Percentiles rank a stretch among this genome's conserved stretches.
Evolutionary conservation across 805 yeast genomes (phyloP).

Genomic region (Isabelozyma rhagii): DNA sequence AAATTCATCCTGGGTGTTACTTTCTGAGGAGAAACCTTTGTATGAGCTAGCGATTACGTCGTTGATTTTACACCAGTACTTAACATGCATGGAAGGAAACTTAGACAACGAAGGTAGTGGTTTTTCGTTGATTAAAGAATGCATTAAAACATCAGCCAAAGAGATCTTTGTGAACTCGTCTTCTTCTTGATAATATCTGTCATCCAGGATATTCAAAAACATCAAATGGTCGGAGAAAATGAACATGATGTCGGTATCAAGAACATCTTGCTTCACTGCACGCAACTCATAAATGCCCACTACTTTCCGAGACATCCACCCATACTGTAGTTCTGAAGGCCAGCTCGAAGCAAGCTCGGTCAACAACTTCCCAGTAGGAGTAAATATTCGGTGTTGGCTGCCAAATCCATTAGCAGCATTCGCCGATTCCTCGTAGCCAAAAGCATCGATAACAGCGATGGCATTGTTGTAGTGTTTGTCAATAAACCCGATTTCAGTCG

Average conservation of each 20-base stretch:
- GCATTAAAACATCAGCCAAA: slow-evolving; percentile 81
- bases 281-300: slow-evolving; percentile 61
- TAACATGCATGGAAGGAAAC: slow-evolving; percentile 68
- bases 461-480: slow-evolving; percentile 50
- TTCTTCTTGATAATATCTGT: slow-evolving; percentile 28
- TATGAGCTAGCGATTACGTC: slow-evolving; percentile 51
- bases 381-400: slow-evolving; percentile 61
- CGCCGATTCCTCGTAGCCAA: slow-evolving; percentile 49
- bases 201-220: slow-evolving; percentile 54
- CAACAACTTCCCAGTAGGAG: slow-evolving; percentile 86
- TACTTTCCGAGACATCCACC: slow-evolving; percentile 84
- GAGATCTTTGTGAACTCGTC: slow-evolving; percentile 44
- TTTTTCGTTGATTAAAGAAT: slow-evolving; percentile 80
- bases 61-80: slow-evolving; percentile 61
- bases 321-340: slow-evolving; percentile 85
- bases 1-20: slow-evolving; percentile 12
- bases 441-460: slow-evolving; percentile 71
- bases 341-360: slow-evolving; percentile 82
- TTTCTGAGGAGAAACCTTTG: slow-evolving; percentile 11
- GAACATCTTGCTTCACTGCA: slow-evolving; percentile 17
- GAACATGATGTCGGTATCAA: slow-evolving; percentile 51
- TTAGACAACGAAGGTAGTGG: slow-evolving; percentile 51
- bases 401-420: slow-evolving; percentile 6
- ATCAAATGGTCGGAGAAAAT: slow-evolving; percentile 79
- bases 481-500: slow-evolving; percentile 22